Evolutionary conservation across 495 filamentous ascomycete genomes (phyloP).

Genomic region (Thermothielavioides terrestris): DNA sequence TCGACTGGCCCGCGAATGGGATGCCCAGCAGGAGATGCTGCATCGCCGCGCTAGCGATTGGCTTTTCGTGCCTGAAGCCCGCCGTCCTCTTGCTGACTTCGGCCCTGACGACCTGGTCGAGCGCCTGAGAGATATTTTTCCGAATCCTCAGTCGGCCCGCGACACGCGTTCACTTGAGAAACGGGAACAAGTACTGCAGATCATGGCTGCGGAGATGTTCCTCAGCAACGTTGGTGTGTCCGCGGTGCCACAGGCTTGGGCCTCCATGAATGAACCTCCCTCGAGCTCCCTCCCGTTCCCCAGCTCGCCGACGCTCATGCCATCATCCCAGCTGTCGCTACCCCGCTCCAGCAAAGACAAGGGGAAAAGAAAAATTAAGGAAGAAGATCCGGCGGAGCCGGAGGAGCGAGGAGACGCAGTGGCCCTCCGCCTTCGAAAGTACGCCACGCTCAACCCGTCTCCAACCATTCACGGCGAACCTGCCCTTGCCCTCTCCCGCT

Average conservation of each 20-base stretch:
- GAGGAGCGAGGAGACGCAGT: slow-evolving; percentile 6
- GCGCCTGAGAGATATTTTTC: slow-evolving; percentile 7
- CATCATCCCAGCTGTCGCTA: slow-evolving; percentile 1
- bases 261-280: not conserved
- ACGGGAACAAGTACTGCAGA: slow-evolving; percentile 6
- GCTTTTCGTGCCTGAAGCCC: slow-evolving; percentile 7
- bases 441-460: slow-evolving; percentile 11
- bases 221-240: slow-evolving; percentile 19
- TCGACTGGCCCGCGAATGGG: slow-evolving; percentile 13
- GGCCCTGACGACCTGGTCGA: slow-evolving; percentile 11
- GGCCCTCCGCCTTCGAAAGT: slow-evolving; percentile 17
- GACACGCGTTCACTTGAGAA: not conserved
- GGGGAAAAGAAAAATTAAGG: not conserved
- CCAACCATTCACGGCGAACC: slow-evolving; percentile 7
- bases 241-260: slow-evolving; percentile 4
- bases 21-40: slow-evolving; percentile 9
- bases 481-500: slow-evolving; percentile 8
- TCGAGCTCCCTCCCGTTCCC: slow-evolving; percentile 10
- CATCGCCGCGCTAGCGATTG: slow-evolving; percentile 4
- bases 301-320: slow-evolving; percentile 14
- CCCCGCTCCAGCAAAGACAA: not conserved
- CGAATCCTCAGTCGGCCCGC: not conserved
- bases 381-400: not conserved
- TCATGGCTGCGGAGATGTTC: slow-evolving; percentile 18
- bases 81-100: slow-evolving; percentile 7